Conservation (phyloP, 73 alveolate species). For the Tetrahymena thermophila region DNA sequence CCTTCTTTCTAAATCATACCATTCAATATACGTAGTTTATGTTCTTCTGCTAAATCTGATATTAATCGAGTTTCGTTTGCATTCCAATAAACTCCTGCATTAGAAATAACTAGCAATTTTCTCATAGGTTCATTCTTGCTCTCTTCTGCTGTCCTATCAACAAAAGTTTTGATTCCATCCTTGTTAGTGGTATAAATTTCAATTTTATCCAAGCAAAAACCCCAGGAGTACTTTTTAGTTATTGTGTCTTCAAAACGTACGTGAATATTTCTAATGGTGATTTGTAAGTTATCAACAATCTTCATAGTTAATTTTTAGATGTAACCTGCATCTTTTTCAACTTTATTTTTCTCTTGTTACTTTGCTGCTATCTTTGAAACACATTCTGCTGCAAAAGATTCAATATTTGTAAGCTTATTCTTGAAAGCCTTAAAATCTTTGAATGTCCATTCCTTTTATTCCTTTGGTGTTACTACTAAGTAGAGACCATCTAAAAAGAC, state of each 20-base stretch:
- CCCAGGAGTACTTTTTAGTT: conserved; percentile 21
- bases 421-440: conserved; percentile 39
- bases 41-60: neutral
- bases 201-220: neutral
- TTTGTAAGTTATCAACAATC: conserved; percentile 87
- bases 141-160: neutral
- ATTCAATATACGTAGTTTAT: neutral
- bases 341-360: conserved; percentile 26
- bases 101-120: neutral
- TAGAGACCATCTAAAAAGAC: conserved; percentile 72
- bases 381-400: conserved; percentile 28
- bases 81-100: neutral
- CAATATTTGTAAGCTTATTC: conserved; percentile 48
- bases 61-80: neutral
- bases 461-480: conserved; percentile 66
- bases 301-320: conserved; percentile 74
- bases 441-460: conserved; percentile 54
- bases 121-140: neutral
- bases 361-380: conserved; percentile 19
- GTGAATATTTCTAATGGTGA: conserved; percentile 82
- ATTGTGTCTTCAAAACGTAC: conserved; percentile 79
- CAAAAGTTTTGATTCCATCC: neutral
- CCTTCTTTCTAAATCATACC: neutral
- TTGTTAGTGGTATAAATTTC: neutral
- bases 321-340: conserved; percentile 67